phyloP scores from a whole-genome alignment of 768 basidiomycete species.

The Rickenella mellea region DNA sequence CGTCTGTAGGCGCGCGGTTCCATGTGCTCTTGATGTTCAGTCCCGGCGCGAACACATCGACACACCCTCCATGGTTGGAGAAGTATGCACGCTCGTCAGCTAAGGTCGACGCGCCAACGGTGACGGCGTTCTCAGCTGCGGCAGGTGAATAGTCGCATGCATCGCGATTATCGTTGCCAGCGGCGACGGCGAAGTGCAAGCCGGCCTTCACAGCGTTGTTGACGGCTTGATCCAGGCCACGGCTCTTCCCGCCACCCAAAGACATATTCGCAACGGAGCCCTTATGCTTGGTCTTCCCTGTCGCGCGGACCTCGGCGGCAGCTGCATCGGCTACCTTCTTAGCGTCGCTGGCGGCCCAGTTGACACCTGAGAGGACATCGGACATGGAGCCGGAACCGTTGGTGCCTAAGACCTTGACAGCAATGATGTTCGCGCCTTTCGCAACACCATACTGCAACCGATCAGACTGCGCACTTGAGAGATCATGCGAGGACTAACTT shows the following conservation, averaged over 20 bases:
- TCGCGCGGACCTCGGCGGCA: constrained; percentile 52
- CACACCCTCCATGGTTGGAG: constrained; percentile 86
- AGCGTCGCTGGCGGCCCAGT: constrained; percentile 59
- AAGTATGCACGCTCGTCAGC: constrained; percentile 80
- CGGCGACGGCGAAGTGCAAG: constrained; percentile 95
- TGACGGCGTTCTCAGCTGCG: constrained; percentile 78
- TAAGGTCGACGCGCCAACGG: constrained; percentile 87
- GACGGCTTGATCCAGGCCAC: constrained; percentile 74
- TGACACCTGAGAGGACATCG: constrained; percentile 84
- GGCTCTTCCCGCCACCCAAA: constrained; percentile 91
- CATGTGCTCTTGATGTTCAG: constrained; percentile 88
- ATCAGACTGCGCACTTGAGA: too few relatives aligned
- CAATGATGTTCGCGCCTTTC: constrained; percentile 81
- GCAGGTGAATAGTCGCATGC: constrained; percentile 94
- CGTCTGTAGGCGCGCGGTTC: constrained; percentile 51
- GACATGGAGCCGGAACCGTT: constrained; percentile 93
- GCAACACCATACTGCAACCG: constrained; percentile 95
- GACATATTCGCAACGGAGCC: constrained; percentile 97
- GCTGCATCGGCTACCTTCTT: constrained; percentile 49
- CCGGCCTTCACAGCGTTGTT: constrained; percentile 76
- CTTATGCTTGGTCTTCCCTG: constrained; percentile 78
- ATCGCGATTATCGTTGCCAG: constrained; percentile 81
- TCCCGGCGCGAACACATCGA: constrained; percentile 89
- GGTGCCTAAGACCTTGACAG: constrained; percentile 90
- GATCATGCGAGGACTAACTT: too few relatives aligned